A percentile compares a stretch with the other conserved stretches of the same genome.
phyloP scores from a whole-genome alignment of 176 grass and related monocot genomes.

The Typha latifolia region DNA sequence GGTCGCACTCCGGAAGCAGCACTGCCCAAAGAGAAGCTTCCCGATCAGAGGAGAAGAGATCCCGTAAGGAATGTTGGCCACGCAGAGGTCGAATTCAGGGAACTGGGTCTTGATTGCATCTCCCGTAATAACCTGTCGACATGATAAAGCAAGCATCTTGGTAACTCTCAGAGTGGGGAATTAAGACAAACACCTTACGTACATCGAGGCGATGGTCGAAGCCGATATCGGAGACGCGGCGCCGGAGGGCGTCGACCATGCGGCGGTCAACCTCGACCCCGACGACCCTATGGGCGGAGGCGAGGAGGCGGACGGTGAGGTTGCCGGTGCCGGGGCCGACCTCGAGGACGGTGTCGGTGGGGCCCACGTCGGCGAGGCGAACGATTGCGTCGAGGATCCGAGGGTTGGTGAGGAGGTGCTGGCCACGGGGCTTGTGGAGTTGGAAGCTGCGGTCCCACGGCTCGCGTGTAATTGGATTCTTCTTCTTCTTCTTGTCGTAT shows the following conservation, averaged over 20 bases:
- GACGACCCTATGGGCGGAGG: slow-evolving; percentile 27
- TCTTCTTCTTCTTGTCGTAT: no score
- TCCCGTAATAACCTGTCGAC: slow-evolving; percentile 41
- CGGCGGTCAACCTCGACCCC: slow-evolving; percentile 69
- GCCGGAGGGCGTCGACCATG: slow-evolving; percentile 57
- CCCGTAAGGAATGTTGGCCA: slow-evolving; percentile 82
- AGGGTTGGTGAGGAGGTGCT: slow-evolving; percentile 74
- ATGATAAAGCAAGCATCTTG: background rate
- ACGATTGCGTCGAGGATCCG: slow-evolving; percentile 68
- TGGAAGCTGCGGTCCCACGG: slow-evolving; percentile 64
- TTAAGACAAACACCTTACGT: slow-evolving; percentile 37
- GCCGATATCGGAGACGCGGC: slow-evolving; percentile 41
- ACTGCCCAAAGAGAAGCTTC: slow-evolving; percentile 61
- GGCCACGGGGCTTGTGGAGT: slow-evolving; percentile 60
- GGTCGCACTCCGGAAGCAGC: slow-evolving; percentile 51
- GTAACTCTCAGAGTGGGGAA: slow-evolving; percentile 2
- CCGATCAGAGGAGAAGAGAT: slow-evolving; percentile 78
- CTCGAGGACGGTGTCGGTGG: slow-evolving; percentile 68
- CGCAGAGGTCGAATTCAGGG: slow-evolving; percentile 57
- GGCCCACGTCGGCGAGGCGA: slow-evolving; percentile 25
- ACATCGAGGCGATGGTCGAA: slow-evolving; percentile 41
- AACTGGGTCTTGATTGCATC: slow-evolving; percentile 64
- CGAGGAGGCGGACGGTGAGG: slow-evolving; percentile 66
- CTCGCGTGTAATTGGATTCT: slow-evolving; percentile 9
- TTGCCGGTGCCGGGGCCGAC: slow-evolving; percentile 74